Conservation (phyloP, 257 asterid genomes). For the Capsicum rhomboideum region DNA sequence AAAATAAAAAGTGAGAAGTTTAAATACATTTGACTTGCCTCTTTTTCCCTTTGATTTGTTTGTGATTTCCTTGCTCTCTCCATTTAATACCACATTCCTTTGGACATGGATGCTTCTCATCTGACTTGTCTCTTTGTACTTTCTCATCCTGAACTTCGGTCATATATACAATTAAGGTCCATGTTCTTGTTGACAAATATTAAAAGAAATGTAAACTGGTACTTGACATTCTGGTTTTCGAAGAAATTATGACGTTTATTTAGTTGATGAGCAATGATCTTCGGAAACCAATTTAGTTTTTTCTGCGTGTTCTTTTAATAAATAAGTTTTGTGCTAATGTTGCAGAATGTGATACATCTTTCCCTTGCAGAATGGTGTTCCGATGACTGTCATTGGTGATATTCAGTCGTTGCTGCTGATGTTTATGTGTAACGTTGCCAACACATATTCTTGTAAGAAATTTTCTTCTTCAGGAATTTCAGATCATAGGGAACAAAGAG, state of each 20-base stretch:
- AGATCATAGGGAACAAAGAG: conserved; percentile 54
- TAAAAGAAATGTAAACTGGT: neutral
- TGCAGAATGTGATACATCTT: conserved; percentile 8
- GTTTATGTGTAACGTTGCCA: conserved; percentile 78
- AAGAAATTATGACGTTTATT: neutral
- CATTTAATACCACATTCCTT: neutral
- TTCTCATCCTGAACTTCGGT: neutral
- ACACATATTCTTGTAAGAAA: conserved; percentile 53
- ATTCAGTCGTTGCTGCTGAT: conserved; percentile 64
- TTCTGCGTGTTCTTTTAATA: neutral
- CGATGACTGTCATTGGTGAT: conserved; percentile 49
- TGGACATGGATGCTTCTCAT: neutral
- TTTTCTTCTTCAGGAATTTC: conserved; percentile 39
- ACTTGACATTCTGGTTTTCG: neutral
- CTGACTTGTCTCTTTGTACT: neutral
- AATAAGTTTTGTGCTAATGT: neutral
- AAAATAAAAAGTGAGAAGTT: neutral
- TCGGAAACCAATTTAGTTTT: neutral
- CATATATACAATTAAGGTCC: neutral
- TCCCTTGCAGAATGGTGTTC: conserved; percentile 52
- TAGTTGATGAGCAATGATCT: neutral
- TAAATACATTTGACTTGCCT: neutral
- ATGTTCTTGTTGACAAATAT: neutral
- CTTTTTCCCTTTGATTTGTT: neutral
- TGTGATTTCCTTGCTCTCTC: neutral